Base-by-base conservation (phyloP, 2,329 filamentous ascomycete species). In the Aspergillus uvarum region DNA sequence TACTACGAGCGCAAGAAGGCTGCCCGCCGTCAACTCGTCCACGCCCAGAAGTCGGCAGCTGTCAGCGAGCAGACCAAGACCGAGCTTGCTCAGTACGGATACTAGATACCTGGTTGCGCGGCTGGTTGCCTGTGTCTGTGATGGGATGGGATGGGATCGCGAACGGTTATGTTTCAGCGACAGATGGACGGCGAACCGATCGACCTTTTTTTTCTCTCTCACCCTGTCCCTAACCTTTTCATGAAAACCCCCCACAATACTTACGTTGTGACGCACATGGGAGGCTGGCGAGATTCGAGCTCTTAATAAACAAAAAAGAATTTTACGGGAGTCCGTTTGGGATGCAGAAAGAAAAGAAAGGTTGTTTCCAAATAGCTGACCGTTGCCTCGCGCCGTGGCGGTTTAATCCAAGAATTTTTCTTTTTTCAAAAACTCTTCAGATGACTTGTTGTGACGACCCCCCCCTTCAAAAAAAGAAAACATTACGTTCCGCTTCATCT, bases 1-100 rank as follows among this genome's bases (percentile, higher is more conserved):
- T 99, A 97, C 90, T 98, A 98, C 88, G 93, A 96, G 87, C 92
- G 93, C 88, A 99, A 98, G 95, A 96, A 96, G 92, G 87, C 92
- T 72, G 90, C 90, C 74, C 87, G 89, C 80, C 91, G 90, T 87
- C 91, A 96, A 85, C 84, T 97, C 74, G 85, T 88, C 73, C 91
- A 96, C 79, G 93, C 94, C 74, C 90, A 96, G 89, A 94, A 94
- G 89, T 90, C 85, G 81, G 91, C 92, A 72, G 88, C 87, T 79
- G 87, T 94, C 81, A 89, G 94, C 83, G 83, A 86, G 79, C 92
- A 95, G 87, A 91, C 89, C 80, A 87, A 89, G 82, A 85, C 89
- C 85, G 89, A 95, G 82, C 89, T 98, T 79, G 90, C 90, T 83
- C 83, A 88, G 76, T 92, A 86, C 83, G 94, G 93, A 81, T 96